These are phyloP conservation scores for Clohesyomyces aquaticus DNA, from an alignment of 495 filamentous ascomycete genomes.

Conservation along the genomic window DNA sequence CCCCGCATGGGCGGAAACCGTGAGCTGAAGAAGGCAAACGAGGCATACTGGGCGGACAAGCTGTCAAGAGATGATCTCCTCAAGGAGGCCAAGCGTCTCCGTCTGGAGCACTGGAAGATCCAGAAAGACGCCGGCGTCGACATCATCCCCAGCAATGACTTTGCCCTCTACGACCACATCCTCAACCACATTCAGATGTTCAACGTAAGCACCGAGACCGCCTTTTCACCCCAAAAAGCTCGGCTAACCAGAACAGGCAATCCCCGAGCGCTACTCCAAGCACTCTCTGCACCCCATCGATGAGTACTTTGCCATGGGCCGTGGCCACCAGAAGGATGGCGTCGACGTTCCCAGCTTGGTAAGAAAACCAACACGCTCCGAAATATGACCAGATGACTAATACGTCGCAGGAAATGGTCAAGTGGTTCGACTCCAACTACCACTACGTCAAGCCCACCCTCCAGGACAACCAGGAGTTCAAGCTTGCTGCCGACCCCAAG, in stretches of 20 bases:
- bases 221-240: neutral
- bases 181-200: slow-evolving; percentile 99
- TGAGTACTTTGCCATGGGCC: slow-evolving; percentile 99
- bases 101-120: slow-evolving; percentile 97
- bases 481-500: slow-evolving; percentile 84
- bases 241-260: slow-evolving; percentile 58
- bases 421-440: slow-evolving; percentile 99
- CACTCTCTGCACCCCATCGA: slow-evolving; percentile 84
- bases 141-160: slow-evolving; percentile 98
- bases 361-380: slow-evolving; percentile 26
- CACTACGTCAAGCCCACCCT: slow-evolving; percentile 99
- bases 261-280: slow-evolving; percentile 87
- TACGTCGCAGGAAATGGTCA: slow-evolving; percentile 83
- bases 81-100: slow-evolving; percentile 91
- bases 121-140: slow-evolving; percentile 97
- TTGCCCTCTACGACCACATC: slow-evolving; percentile 97
- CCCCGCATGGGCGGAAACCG: slow-evolving; percentile 95
- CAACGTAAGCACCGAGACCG: slow-evolving; percentile 64
- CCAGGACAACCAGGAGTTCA: slow-evolving; percentile 93
- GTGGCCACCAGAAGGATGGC: slow-evolving; percentile 90
- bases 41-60: slow-evolving; percentile 96
- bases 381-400: neutral
- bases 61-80: slow-evolving; percentile 84
- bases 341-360: slow-evolving; percentile 89
- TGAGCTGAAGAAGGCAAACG: slow-evolving; percentile 99